These are phyloP conservation scores for Chalara sp. DNA, from an alignment of 2,329 filamentous ascomycete genomes.

Conservation along the genomic window DNA sequence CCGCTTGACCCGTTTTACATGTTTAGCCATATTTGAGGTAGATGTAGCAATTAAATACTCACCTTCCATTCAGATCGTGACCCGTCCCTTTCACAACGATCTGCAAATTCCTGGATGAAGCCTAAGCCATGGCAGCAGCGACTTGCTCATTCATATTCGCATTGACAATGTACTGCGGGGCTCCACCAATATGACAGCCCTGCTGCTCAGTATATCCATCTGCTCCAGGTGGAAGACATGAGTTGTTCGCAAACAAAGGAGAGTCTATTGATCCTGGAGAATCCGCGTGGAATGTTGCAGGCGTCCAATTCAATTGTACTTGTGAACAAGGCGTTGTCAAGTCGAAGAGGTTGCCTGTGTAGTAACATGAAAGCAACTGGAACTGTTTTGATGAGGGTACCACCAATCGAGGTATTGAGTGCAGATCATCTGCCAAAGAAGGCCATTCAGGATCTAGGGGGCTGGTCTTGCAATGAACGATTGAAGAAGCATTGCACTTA, in stretches of 20 bases:
- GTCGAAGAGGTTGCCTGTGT: constrained; percentile 21
- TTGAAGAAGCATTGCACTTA: too few relatives aligned
- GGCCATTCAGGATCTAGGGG: too few relatives aligned
- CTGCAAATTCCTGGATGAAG: constrained; percentile 2
- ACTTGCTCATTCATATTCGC: constrained; percentile 25
- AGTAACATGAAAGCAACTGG: constrained; percentile 30
- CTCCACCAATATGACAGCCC: constrained; percentile 24
- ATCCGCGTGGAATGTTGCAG: constrained; percentile 22
- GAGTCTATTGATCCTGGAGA: constrained; percentile 28
- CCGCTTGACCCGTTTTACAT: too few relatives aligned
- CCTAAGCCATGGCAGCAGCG: constrained; percentile 22
- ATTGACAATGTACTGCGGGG: constrained; percentile 28
- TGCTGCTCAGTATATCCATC: constrained; percentile 16
- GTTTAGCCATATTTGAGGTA: too few relatives aligned
- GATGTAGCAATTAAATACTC: too few relatives aligned
- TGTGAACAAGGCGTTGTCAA: constrained; percentile 20
- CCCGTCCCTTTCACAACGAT: constrained; percentile 10
- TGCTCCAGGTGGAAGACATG: constrained; percentile 24
- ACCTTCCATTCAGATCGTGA: constrained; percentile 10
- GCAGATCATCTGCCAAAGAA: too few relatives aligned
- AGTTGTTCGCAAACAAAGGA: constrained; percentile 28
- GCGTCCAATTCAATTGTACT: constrained; percentile 24
- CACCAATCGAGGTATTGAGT: too few relatives aligned
- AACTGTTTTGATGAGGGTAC: too few relatives aligned
- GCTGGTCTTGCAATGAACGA: too few relatives aligned